Percentiles rank a stretch among this genome's conserved stretches.
Conservation (phyloP, 805 yeast species). For the Nakazawaea laoshanensis region DNA sequence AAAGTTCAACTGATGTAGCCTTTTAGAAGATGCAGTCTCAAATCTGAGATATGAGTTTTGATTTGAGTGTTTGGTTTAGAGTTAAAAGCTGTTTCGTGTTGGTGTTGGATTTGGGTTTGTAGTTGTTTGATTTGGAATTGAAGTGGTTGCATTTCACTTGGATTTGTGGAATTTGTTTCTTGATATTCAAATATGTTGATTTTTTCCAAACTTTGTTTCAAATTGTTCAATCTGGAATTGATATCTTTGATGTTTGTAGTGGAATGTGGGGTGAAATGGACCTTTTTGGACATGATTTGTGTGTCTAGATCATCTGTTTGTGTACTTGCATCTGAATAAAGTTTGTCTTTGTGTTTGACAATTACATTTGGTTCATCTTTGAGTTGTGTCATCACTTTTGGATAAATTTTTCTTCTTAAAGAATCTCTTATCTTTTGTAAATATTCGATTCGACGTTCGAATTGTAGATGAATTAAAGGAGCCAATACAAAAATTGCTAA, state of each 20-base stretch:
- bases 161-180: slow-evolving; percentile 1
- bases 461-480: slow-evolving; percentile 31
- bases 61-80: too few species aligned
- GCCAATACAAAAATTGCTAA: slow-evolving; percentile 25
- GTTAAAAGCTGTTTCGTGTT: too few species aligned
- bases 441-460: slow-evolving; percentile 28
- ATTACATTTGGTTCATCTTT: slow-evolving; percentile 31
- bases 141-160: slow-evolving; percentile 27
- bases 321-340: slow-evolving; percentile 23
- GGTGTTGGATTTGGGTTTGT: slow-evolving; percentile 15
- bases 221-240: not conserved
- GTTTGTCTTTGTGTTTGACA: slow-evolving; percentile 29
- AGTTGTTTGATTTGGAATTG: slow-evolving; percentile 23
- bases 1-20: slow-evolving; percentile 1
- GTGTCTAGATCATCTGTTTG: slow-evolving; percentile 7
- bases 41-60: too few species aligned
- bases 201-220: too few species aligned
- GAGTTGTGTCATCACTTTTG: slow-evolving; percentile 18
- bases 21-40: too few species aligned
- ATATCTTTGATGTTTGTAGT: too few species aligned
- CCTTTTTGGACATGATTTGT: slow-evolving; percentile 23
- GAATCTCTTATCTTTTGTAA: slow-evolving; percentile 19
- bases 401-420: slow-evolving; percentile 21
- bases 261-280: too few species aligned
- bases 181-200: too few species aligned